Evolutionary conservation across 1,284 basidiomycete species (phyloP).

Genomic region (Apiotrichum veenhuisii): DNA sequence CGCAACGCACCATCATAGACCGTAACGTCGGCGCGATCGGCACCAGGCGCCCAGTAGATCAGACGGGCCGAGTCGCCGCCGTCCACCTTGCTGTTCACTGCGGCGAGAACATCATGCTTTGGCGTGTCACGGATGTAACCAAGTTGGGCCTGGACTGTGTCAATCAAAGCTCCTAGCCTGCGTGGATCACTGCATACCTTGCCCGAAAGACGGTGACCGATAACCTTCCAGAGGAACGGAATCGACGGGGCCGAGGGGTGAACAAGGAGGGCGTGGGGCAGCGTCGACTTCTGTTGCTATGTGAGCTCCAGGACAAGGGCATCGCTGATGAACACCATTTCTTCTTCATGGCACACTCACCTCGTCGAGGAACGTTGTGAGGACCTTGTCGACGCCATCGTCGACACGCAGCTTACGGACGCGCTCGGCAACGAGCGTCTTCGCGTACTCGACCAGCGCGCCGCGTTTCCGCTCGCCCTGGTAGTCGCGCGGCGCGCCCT

Average conservation of each 20-base stretch:
- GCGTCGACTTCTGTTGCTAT: conserved; percentile 55
- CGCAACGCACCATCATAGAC: conserved; percentile 42
- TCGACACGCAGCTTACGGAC: conserved; percentile 61
- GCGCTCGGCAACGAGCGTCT: conserved; percentile 65
- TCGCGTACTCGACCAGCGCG: conserved; percentile 72
- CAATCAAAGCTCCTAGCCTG: too few species aligned
- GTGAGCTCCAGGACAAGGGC: too few species aligned
- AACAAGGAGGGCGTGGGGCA: conserved; percentile 67
- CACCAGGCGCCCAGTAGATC: conserved; percentile 34
- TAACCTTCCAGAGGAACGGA: conserved; percentile 78
- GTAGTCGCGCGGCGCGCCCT: conserved; percentile 65
- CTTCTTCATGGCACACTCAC: conserved; percentile 27
- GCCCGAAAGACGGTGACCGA: conserved; percentile 68
- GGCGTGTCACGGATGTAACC: conserved; percentile 62
- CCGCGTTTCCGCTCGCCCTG: conserved; percentile 69
- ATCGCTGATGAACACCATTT: neutral
- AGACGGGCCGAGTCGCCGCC: conserved; percentile 37
- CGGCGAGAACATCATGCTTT: conserved; percentile 53
- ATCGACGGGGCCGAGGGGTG: conserved; percentile 68
- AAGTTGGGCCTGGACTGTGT: conserved; percentile 55
- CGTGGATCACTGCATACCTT: conserved; percentile 44
- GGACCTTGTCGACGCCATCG: conserved; percentile 50
- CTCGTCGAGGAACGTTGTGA: conserved; percentile 35
- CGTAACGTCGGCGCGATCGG: conserved; percentile 17
- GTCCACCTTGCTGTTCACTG: conserved; percentile 30